Evolutionary conservation across 2,329 filamentous ascomycete species (phyloP).

Genomic region (Arthrobotrys pseudoclavata): DNA sequence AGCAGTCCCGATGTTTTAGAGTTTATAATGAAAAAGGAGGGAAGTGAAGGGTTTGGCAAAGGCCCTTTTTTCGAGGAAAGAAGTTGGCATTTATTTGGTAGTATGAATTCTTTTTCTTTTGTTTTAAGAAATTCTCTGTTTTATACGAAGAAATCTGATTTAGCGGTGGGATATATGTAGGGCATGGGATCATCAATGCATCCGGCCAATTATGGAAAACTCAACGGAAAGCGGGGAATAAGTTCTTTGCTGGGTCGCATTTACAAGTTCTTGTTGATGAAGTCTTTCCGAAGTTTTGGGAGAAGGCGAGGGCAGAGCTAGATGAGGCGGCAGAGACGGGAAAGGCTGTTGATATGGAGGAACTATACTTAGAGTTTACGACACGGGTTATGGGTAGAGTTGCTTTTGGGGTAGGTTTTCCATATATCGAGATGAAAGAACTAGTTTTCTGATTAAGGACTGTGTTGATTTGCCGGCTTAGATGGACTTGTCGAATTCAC

Average conservation of each 20-base stretch:
- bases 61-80: constrained; percentile 74
- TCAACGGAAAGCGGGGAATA: constrained; percentile 74
- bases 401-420: constrained; percentile 72
- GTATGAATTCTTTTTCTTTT: constrained; percentile 58
- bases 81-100: constrained; percentile 75
- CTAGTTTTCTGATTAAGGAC: constrained; percentile 1
- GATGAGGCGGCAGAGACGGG: constrained; percentile 63
- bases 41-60: constrained; percentile 71
- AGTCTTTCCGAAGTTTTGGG: constrained; percentile 72
- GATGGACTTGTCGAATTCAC: constrained; percentile 76
- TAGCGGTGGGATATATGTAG: constrained; percentile 63
- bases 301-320: constrained; percentile 67
- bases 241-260: constrained; percentile 74
- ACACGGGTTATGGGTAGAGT: constrained; percentile 77
- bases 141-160: background rate
- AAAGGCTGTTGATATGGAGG: constrained; percentile 71
- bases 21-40: constrained; percentile 74
- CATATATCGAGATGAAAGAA: background rate
- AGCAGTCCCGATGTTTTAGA: constrained; percentile 75
- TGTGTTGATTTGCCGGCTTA: constrained; percentile 60
- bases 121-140: background rate
- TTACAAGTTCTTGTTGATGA: constrained; percentile 72
- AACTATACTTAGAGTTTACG: constrained; percentile 75
- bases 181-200: constrained; percentile 76
- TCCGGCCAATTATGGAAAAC: constrained; percentile 75